Percentiles rank a stretch among this genome's conserved stretches.
These are phyloP conservation scores for Akanthomyces uredinophilus DNA, from an alignment of 2,329 filamentous ascomycete species.

Conservation along the genomic window DNA sequence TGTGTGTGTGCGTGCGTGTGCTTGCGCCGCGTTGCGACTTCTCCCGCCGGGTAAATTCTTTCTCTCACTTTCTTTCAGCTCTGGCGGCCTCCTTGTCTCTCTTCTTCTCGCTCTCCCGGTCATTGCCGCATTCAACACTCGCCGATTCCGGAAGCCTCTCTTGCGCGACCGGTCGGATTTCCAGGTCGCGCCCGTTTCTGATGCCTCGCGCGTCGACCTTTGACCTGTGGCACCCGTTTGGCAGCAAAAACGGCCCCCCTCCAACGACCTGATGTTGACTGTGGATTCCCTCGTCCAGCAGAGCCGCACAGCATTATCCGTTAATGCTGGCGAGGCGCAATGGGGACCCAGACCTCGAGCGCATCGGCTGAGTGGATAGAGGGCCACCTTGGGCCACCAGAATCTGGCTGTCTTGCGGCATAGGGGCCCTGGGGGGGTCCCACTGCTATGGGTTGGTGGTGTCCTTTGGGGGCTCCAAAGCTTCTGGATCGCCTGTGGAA, in stretches of 20 bases:
- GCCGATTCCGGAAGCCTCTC: constrained; percentile 1
- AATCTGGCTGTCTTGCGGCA: constrained; percentile 7
- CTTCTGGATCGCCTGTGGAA: constrained; percentile 10
- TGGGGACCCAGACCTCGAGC: constrained; percentile 7
- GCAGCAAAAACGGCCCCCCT: constrained; percentile 5
- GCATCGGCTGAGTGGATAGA: constrained; percentile 10
- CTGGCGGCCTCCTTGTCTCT: constrained; percentile 6
- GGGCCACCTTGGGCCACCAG: background rate
- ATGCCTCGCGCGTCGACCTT: background rate
- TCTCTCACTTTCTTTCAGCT: constrained; percentile 1
- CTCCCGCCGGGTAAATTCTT: constrained; percentile 7
- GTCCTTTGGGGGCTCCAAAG: constrained; percentile 1
- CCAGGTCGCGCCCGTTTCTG: background rate
- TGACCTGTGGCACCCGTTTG: background rate
- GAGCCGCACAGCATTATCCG: constrained; percentile 11
- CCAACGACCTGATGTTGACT: constrained; percentile 13
- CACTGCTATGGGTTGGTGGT: background rate
- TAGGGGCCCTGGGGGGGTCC: constrained; percentile 2
- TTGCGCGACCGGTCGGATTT: too few relatives aligned
- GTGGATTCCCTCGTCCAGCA: constrained; percentile 13
- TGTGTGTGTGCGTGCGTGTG: background rate
- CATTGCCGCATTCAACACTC: background rate
- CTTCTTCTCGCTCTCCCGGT: background rate
- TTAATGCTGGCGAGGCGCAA: constrained; percentile 12
- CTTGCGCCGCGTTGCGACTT: too few relatives aligned